Evolutionary conservation across 2,329 filamentous ascomycete genomes (phyloP), one percentile per base, ranked within the genome.

Genomic region (Aureobasidium sp.): DNA sequence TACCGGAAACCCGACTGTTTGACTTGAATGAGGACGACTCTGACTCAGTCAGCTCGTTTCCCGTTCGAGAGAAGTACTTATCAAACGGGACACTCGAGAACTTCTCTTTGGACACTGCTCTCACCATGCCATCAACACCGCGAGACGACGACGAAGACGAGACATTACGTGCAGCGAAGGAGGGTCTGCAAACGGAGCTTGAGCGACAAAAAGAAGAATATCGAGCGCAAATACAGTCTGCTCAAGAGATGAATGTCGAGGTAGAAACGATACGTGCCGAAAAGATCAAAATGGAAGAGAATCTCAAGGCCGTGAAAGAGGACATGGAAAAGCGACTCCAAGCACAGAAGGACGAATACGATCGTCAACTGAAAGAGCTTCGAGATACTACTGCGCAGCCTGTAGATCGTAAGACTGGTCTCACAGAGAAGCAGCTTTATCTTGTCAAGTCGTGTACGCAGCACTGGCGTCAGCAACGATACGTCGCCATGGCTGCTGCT

Each of bases 61-160:
- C 91, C 1, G 81, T 92, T 34, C 83, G 94, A 57, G 94, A 99
- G 68, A 97, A 97, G 71, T 97, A 97, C 74, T 84, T 96, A 78
- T 97, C 92, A 3, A 94, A 89, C 61, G 93, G 93, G 2, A 72
- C 66, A 5, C 82, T 97, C 59, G 94, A 99, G 75, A 97, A 96
- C 71, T 94, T 97, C 69, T 97, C 93, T 2, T 80, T 99, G 16
- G 94, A 99, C 72, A 99, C 94, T 1, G 88, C 87, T 13, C 80
- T 99, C 55, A 99, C 94, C 0, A 91, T 97, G 81, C 94, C 94
- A 2, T 95, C 91, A 0, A 97, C 93, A 0, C 94, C 94, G 2
- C 89, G 85, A 64, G 86, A 88, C 63, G 84, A 83, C 29, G 90
- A 92, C 61, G 83, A 86, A n/a, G 90, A 92, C 52, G 88, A 93